Percentiles rank a stretch among this genome's conserved stretches.
phyloP scores from a whole-genome alignment of 306 rosid genomes.

The Rosa multiflora region DNA sequence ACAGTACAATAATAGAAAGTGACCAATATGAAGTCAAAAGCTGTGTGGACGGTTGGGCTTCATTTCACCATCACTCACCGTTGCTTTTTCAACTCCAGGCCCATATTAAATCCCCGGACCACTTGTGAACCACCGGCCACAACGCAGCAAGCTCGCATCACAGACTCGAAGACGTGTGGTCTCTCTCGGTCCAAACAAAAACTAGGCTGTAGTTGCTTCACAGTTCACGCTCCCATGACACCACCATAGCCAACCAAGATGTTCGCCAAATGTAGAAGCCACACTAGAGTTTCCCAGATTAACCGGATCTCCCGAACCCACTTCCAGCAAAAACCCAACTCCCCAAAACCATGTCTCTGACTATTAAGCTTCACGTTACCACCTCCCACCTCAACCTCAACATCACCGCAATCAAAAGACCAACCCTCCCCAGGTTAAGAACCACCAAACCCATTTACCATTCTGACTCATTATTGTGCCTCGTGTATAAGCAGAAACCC shows the following conservation, averaged over 20 bases:
- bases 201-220: neutral
- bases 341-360: slow-evolving; percentile 52
- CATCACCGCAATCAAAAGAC: slow-evolving; percentile 23
- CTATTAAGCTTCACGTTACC: slow-evolving; percentile 52
- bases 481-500: slow-evolving; percentile 13
- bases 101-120: neutral
- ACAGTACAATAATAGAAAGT: no score
- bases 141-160: slow-evolving; percentile 33
- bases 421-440: slow-evolving; percentile 19
- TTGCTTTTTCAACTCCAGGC: neutral
- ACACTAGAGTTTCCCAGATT: slow-evolving; percentile 31
- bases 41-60: neutral
- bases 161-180: slow-evolving; percentile 38
- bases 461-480: slow-evolving; percentile 35
- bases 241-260: slow-evolving; percentile 24
- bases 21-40: neutral
- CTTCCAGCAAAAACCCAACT: neutral
- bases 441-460: slow-evolving; percentile 49
- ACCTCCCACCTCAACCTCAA: slow-evolving; percentile 33
- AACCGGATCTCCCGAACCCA: slow-evolving; percentile 25
- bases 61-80: neutral
- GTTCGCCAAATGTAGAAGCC: slow-evolving; percentile 37
- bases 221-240: neutral
- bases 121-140: neutral
- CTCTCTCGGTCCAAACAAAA: neutral